phyloP scores from a whole-genome alignment of 805 yeast genomes.

The Saccharomyces cerevisiae region DNA sequence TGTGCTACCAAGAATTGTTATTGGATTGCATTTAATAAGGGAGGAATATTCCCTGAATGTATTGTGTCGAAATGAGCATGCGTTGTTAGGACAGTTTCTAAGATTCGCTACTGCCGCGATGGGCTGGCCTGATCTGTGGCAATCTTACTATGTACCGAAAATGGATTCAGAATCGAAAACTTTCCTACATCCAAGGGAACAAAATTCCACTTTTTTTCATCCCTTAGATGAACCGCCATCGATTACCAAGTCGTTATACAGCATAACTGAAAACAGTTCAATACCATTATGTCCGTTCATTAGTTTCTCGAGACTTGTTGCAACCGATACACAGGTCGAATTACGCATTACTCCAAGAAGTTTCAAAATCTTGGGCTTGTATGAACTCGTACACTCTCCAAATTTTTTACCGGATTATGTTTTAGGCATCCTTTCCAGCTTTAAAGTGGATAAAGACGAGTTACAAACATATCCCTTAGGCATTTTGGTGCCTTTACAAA shows the following conservation, averaged over 20 bases:
- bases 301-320: slow-evolving; percentile 59
- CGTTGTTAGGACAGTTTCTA: slow-evolving; percentile 45
- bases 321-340: slow-evolving; percentile 48
- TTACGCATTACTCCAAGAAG: slow-evolving; percentile 59
- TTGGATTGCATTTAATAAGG: slow-evolving; percentile 65
- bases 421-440: slow-evolving; percentile 53
- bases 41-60: slow-evolving; percentile 66
- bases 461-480: slow-evolving; percentile 72
- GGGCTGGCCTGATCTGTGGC: slow-evolving; percentile 71
- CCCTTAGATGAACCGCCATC: slow-evolving; percentile 31
- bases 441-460: slow-evolving; percentile 41
- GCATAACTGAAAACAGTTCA: slow-evolving; percentile 23
- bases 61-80: slow-evolving; percentile 31
- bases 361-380: slow-evolving; percentile 46
- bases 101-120: slow-evolving; percentile 56
- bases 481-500: slow-evolving; percentile 56
- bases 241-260: slow-evolving; percentile 37
- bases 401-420: slow-evolving; percentile 45
- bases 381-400: slow-evolving; percentile 53
- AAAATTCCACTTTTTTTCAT: slow-evolving; percentile 13
- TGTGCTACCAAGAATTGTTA: slow-evolving; percentile 46
- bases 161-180: background rate
- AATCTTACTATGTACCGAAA: slow-evolving; percentile 37
- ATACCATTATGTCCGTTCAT: slow-evolving; percentile 40
- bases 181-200: background rate